Conservation (phyloP, 2,329 filamentous ascomycete genomes). For the Tolypocladium sp. region DNA sequence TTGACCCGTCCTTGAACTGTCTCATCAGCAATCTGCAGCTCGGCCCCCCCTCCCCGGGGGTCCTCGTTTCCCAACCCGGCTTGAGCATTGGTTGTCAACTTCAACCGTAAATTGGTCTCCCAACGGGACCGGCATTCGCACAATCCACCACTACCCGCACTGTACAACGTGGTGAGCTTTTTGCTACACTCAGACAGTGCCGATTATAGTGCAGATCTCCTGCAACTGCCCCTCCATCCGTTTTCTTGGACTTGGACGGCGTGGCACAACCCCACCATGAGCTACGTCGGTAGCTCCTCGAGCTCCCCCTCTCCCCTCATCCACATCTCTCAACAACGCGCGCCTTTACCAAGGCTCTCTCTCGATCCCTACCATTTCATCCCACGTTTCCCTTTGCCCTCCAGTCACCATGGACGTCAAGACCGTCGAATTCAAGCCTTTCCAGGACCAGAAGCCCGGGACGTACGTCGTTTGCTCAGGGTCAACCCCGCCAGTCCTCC, state of each 20-base stretch:
- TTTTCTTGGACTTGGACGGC: not conserved
- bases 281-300: not conserved
- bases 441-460: conserved; percentile 96
- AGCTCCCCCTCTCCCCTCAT: not conserved
- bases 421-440: conserved; percentile 75
- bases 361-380: not conserved
- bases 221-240: not conserved
- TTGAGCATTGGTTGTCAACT: too few relatives aligned
- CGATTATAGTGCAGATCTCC: not conserved
- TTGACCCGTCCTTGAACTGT: not conserved
- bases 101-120: too few relatives aligned
- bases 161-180: not conserved
- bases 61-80: not conserved
- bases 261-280: not conserved
- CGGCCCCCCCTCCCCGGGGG: not conserved
- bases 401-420: conserved; percentile 54
- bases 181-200: not conserved
- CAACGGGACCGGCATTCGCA: too few relatives aligned
- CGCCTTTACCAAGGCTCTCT: not conserved
- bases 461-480: conserved; percentile 62
- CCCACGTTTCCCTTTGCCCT: too few relatives aligned
- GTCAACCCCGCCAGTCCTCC: conserved; percentile 4
- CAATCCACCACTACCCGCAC: too few relatives aligned
- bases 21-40: not conserved
- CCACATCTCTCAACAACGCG: not conserved